These are phyloP conservation scores for Salicornia ramosissima DNA, from an alignment of 148 eudicot species.

Conservation along the genomic window DNA sequence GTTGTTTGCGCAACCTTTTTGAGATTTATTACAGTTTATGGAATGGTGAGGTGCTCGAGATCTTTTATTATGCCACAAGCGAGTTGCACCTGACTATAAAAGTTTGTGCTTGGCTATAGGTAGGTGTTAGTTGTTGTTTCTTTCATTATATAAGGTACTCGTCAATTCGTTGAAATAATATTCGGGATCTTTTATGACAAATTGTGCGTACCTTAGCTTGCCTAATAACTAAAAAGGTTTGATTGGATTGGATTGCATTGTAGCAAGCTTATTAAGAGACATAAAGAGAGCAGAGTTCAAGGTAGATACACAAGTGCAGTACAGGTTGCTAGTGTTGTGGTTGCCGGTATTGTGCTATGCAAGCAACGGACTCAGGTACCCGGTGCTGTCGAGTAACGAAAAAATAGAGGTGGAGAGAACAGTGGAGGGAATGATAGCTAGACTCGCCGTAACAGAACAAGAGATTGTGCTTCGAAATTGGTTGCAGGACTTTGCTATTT, in stretches of 20 bases:
- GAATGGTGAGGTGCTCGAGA: too few species aligned
- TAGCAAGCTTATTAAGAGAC: slow-evolving; percentile 13
- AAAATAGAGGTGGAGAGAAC: slow-evolving; percentile 11
- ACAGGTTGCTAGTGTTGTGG: slow-evolving; percentile 15
- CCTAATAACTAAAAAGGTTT: too few species aligned
- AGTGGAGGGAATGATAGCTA: slow-evolving; percentile 7
- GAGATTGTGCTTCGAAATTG: slow-evolving; percentile 16
- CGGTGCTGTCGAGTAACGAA: slow-evolving; percentile 7
- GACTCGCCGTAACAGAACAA: slow-evolving; percentile 1
- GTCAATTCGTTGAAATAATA: too few species aligned
- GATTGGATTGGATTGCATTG: background rate
- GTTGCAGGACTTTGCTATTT: slow-evolving; percentile 12
- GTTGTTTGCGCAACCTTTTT: too few species aligned
- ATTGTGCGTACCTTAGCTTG: too few species aligned
- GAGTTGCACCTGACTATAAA: too few species aligned
- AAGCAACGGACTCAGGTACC: slow-evolving; percentile 11
- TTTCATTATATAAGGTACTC: too few species aligned
- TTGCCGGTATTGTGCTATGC: slow-evolving; percentile 18
- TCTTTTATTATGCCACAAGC: too few species aligned
- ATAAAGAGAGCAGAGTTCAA: slow-evolving; percentile 7
- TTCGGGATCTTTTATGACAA: too few species aligned
- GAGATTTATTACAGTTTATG: too few species aligned
- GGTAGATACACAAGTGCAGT: slow-evolving; percentile 15
- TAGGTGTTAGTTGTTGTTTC: too few species aligned
- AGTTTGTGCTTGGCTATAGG: too few species aligned